A percentile compares a stretch with the other conserved stretches of the same genome.
Evolutionary conservation across 2,329 filamentous ascomycete species (phyloP).

Genomic region (Fusarium secorum): DNA sequence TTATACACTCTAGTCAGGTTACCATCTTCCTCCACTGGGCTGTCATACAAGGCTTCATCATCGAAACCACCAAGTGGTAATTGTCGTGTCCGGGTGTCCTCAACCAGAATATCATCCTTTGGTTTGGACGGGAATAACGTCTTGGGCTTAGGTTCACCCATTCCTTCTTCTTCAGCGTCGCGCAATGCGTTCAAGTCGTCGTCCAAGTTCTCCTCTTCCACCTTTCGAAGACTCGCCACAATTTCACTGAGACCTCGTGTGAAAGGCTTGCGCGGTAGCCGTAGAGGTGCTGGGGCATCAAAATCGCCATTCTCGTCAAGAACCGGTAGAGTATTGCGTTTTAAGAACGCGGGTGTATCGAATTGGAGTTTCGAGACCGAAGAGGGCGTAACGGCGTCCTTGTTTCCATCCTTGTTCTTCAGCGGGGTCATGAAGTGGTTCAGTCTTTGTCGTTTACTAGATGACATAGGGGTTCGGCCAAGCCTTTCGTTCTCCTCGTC

Average conservation of each 20-base stretch:
- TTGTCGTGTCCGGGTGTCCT: constrained; percentile 54
- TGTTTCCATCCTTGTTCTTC: constrained; percentile 55
- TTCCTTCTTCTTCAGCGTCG: constrained; percentile 69
- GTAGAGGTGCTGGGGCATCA: constrained; percentile 57
- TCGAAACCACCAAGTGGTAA: constrained; percentile 68
- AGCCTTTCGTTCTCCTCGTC: constrained; percentile 46
- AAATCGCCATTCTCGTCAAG: constrained; percentile 65
- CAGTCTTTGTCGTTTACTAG: constrained; percentile 67
- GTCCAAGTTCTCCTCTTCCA: constrained; percentile 74
- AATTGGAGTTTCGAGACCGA: constrained; percentile 66
- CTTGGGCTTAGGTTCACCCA: constrained; percentile 34
- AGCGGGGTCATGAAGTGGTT: constrained; percentile 73
- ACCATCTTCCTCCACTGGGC: constrained; percentile 63
- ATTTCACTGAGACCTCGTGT: constrained; percentile 77
- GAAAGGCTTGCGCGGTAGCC: constrained; percentile 67
- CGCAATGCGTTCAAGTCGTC: constrained; percentile 77
- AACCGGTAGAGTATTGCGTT: constrained; percentile 55
- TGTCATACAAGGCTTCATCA: constrained; percentile 67
- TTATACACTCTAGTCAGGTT: constrained; percentile 72
- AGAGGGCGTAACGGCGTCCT: constrained; percentile 54
- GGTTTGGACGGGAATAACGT: constrained; percentile 34
- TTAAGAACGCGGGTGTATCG: constrained; percentile 76
- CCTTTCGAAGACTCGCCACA: constrained; percentile 72
- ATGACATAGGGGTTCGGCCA: constrained; percentile 60
- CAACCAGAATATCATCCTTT: constrained; percentile 50